Conservation (phyloP, 306 rosid species). For the Morella rubra region DNA sequence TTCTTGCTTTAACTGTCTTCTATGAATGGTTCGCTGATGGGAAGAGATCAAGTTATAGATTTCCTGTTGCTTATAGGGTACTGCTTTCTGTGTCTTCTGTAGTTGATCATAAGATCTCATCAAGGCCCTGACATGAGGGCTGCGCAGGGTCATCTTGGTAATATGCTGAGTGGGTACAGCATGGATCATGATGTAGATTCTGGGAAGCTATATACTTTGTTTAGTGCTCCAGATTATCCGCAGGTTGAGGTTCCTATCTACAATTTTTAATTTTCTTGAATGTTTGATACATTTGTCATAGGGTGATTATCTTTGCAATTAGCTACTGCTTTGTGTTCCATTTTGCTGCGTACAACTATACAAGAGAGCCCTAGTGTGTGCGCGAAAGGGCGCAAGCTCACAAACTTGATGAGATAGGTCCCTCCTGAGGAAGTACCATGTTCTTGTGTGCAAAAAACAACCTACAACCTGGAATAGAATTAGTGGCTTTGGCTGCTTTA, state of each 20-base stretch:
- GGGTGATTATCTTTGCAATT: slow-evolving; percentile 10
- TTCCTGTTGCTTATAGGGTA: slow-evolving; percentile 11
- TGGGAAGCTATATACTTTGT: slow-evolving; percentile 79
- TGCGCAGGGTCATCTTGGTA: slow-evolving; percentile 64
- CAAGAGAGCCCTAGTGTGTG: neutral
- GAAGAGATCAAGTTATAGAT: slow-evolving; percentile 8
- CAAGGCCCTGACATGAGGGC: slow-evolving; percentile 90
- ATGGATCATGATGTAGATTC: slow-evolving; percentile 75
- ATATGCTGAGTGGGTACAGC: slow-evolving; percentile 76
- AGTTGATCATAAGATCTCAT: slow-evolving; percentile 94
- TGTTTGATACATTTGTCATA: slow-evolving; percentile 10
- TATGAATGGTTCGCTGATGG: slow-evolving; percentile 8
- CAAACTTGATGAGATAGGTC: neutral
- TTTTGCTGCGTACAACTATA: neutral
- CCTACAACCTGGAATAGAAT: neutral
- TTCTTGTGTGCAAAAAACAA: neutral
- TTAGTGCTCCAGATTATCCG: slow-evolving; percentile 83
- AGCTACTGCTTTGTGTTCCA: neutral
- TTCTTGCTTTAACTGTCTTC: neutral
- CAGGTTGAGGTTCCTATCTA: slow-evolving; percentile 56
- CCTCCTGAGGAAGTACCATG: neutral
- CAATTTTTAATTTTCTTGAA: slow-evolving; percentile 19
- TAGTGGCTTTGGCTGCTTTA: neutral
- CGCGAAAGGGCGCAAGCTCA: no score
- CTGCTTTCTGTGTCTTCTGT: slow-evolving; percentile 34